These are phyloP conservation scores for Eutreptiella sp. DNA, from an alignment of 208 protist species.

Conservation along the genomic window DNA sequence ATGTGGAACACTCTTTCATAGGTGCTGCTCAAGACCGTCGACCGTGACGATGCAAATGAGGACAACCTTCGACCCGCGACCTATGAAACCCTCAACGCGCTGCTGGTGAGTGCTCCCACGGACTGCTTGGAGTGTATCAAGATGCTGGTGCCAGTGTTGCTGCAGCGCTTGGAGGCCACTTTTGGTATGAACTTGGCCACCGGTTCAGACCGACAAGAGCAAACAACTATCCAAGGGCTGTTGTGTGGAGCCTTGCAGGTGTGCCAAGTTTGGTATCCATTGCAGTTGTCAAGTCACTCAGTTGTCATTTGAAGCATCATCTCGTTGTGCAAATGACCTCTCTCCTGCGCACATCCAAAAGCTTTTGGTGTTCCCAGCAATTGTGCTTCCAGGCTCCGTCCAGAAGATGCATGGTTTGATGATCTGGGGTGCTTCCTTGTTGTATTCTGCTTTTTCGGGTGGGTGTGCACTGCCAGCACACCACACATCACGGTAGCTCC, in stretches of 20 bases:
- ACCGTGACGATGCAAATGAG: conserved; percentile 53
- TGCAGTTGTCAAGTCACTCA: no score
- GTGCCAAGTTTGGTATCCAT: no score
- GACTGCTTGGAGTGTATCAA: conserved; percentile 55
- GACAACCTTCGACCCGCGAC: conserved; percentile 63
- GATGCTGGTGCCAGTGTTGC: conserved; percentile 62
- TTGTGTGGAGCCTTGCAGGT: conserved; percentile 67
- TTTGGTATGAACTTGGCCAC: conserved; percentile 40
- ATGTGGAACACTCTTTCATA: conserved; percentile 50
- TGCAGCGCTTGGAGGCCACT: conserved; percentile 51
- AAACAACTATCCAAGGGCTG: conserved; percentile 63
- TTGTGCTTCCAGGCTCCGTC: no score
- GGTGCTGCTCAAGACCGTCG: conserved; percentile 57
- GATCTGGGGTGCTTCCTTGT: no score
- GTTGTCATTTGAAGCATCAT: no score
- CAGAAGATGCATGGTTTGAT: no score
- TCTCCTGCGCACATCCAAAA: no score
- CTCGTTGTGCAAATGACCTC: no score
- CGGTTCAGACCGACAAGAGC: conserved; percentile 16
- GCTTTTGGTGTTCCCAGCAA: no score
- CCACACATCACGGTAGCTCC: no score
- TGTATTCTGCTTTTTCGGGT: no score
- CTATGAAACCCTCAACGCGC: conserved; percentile 84
- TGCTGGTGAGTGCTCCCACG: conserved; percentile 69
- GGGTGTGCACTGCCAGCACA: no score